Conservation (phyloP, 2,329 filamentous ascomycete species). For the Scedosporium aurantiacum region DNA sequence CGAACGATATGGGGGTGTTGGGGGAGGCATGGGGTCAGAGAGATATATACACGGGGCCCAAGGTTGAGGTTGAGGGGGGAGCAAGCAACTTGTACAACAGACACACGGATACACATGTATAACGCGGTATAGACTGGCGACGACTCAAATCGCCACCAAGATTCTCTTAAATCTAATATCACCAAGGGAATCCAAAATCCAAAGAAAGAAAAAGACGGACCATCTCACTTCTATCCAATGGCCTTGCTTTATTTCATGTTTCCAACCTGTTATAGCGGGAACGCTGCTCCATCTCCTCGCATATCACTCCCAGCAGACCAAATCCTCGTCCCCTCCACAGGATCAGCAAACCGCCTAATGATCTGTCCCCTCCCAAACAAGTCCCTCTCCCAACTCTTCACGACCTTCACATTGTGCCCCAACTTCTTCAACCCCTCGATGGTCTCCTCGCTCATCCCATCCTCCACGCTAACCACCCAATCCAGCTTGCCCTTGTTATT, state of each 20-base stretch:
- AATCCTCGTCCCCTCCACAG: constrained; percentile 54
- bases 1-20: not conserved
- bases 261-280: constrained; percentile 27
- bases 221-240: not conserved
- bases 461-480: constrained; percentile 65
- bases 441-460: constrained; percentile 62
- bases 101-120: not conserved
- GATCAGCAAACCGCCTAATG: constrained; percentile 65
- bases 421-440: constrained; percentile 54
- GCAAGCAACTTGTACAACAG: constrained; percentile 9
- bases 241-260: not conserved
- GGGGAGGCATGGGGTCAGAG: not conserved
- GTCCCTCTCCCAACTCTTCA: constrained; percentile 52
- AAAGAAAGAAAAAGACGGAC: not conserved
- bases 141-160: not conserved
- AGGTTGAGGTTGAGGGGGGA: not conserved
- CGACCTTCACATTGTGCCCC: constrained; percentile 63
- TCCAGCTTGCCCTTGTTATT: constrained; percentile 46
- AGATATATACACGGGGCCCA: not conserved
- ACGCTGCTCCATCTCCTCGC: constrained; percentile 68
- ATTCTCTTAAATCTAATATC: not conserved
- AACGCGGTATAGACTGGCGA: constrained; percentile 3
- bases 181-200: not conserved
- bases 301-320: constrained; percentile 87
- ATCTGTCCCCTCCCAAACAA: constrained; percentile 83